Percentiles rank a stretch among this genome's conserved stretches.
Evolutionary conservation across 2,329 filamentous ascomycete genomes (phyloP).

Genomic region (Thelonectria discophora): DNA sequence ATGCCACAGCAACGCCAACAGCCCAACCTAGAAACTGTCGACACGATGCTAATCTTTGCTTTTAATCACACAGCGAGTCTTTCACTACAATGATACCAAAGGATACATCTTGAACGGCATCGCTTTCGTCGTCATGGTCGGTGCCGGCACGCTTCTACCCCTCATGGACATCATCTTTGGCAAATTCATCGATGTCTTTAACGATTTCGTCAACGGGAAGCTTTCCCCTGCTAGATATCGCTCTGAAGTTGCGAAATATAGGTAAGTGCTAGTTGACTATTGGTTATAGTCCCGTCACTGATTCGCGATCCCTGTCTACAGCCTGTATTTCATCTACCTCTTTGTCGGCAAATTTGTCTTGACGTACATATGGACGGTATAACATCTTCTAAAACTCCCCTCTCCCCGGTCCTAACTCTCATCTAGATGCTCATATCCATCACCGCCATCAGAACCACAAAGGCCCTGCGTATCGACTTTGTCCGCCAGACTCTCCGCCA

Average conservation of each 20-base stretch:
- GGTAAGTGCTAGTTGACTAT: constrained; percentile 37
- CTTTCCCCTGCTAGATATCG: constrained; percentile 58
- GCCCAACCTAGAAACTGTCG: neutral
- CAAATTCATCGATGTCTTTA: constrained; percentile 63
- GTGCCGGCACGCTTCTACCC: constrained; percentile 53
- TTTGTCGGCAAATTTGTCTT: constrained; percentile 64
- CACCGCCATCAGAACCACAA: constrained; percentile 50
- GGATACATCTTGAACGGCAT: constrained; percentile 50
- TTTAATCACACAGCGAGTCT: constrained; percentile 44
- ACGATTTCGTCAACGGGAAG: constrained; percentile 59
- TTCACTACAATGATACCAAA: constrained; percentile 49
- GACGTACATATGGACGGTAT: constrained; percentile 64
- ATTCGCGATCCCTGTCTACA: constrained; percentile 34
- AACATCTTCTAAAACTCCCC: too few species aligned
- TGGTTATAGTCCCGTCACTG: neutral
- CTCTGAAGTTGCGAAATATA: constrained; percentile 56
- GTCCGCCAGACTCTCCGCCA: constrained; percentile 55
- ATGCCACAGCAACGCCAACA: neutral
- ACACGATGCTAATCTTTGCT: neutral
- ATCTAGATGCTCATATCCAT: constrained; percentile 49
- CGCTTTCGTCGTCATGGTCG: constrained; percentile 50
- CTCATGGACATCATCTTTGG: constrained; percentile 70
- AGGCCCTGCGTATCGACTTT: constrained; percentile 50
- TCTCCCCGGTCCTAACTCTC: neutral
- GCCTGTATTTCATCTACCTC: constrained; percentile 66